Base-by-base conservation (phyloP, 805 yeast species). In the Saccharomycopsis javanensis region DNA sequence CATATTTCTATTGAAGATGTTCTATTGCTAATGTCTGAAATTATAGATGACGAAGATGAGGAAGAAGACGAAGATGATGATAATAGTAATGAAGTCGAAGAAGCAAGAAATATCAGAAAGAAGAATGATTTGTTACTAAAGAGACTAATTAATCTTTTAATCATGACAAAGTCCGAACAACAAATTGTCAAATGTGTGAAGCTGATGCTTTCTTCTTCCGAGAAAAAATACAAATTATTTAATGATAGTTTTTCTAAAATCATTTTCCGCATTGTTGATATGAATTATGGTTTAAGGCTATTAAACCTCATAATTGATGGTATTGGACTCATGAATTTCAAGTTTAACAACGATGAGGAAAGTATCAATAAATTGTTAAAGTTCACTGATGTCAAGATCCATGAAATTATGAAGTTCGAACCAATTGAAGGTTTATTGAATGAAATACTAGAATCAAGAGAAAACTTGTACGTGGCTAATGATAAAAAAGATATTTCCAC, bases 311-410 rank as follows among this genome's bases (percentile, higher is more conserved):
- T 60, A 11, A 57, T 60, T 23, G 62, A 60, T 53, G 60, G 62
- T 33, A 52, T 57, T 50, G 62, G 62, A 7, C 52, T 60, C 34
- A 48, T 60, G 58, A 60, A 60, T 50, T 60, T 60, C 51, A 60
- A 50, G 30, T 60, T 60, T 51, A 56, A 50, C 28, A 60, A 60
- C 27, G 55, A 60, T 37, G 54, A 35, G 16, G 53, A 48, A 15
- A 56, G 55, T 30, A 16, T 60, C 45, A 50, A 28, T 18, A 25
- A 55, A 23, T 52, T 60, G 25, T 33, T 57, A 6, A 45, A 50
- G 23, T 55, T 53, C 34, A 38, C 60, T 4, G 62, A 57, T 7
- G 27, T 28, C 27, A 54, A 57, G 31, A 50, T 57, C 11, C 25
- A 35, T 11, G 58, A 60, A 25, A 55, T 60, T 20, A 20, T 51